Evolutionary conservation across 1,284 basidiomycete genomes (phyloP).

Genomic region (Gymnopus androsaceus): DNA sequence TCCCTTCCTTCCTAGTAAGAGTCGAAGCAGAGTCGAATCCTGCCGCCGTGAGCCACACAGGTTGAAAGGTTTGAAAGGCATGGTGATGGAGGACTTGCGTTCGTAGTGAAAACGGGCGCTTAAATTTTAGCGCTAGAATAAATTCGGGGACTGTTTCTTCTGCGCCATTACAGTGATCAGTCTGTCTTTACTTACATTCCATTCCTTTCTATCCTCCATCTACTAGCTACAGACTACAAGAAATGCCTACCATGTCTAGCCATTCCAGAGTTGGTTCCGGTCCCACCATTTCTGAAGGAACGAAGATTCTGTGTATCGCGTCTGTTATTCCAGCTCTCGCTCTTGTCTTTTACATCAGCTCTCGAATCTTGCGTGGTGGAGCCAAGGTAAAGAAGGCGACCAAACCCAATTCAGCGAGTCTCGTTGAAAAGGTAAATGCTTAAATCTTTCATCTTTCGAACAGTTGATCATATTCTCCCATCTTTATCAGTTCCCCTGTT

Average conservation of each 20-base stretch:
- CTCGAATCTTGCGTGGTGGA: slow-evolving; percentile 1
- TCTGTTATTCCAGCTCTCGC: slow-evolving; percentile 5
- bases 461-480: neutral
- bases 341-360: slow-evolving; percentile 3
- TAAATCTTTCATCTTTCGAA: neutral
- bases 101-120: too few species aligned
- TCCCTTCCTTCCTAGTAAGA: too few species aligned
- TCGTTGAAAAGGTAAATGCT: neutral
- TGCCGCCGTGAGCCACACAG: too few species aligned
- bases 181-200: neutral
- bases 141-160: neutral
- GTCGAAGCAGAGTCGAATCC: too few species aligned
- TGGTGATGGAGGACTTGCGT: too few species aligned
- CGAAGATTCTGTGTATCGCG: slow-evolving; percentile 8
- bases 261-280: neutral
- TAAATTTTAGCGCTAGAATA: neutral
- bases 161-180: neutral
- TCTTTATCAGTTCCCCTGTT: neutral
- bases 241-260: neutral
- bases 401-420: neutral
- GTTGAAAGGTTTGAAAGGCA: too few species aligned
- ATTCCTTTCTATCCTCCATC: neutral
- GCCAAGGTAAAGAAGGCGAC: neutral
- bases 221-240: neutral
- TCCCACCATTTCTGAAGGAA: neutral